These are phyloP conservation scores for cucumber (Cucumis sativus) DNA, from an alignment of 306 rosid species.

Conservation along the genomic window DNA sequence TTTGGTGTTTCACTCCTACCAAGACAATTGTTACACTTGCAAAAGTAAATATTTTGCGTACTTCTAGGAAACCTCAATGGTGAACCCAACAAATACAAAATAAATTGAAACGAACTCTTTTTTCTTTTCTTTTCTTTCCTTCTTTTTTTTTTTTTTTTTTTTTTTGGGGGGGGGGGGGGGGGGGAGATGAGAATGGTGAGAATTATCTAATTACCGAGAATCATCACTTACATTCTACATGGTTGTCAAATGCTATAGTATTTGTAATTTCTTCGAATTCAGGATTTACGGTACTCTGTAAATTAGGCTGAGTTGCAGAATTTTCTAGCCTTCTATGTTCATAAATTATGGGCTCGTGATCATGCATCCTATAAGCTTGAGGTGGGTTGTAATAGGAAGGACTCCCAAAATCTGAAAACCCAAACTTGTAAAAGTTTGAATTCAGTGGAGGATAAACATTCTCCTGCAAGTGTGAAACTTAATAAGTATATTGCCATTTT, in stretches of 20 bases:
- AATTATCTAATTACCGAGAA: neutral
- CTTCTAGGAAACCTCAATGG: neutral
- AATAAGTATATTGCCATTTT: neutral
- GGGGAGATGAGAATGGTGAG: neutral
- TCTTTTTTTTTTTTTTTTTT: too few relatives aligned
- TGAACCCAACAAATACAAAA: neutral
- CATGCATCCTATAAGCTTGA: constrained; percentile 50
- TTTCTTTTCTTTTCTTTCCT: too few relatives aligned
- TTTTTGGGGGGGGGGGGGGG: too few relatives aligned
- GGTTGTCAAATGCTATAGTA: constrained; percentile 32
- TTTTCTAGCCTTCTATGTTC: constrained; percentile 56
- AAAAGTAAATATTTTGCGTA: neutral
- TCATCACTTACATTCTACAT: constrained; percentile 65
- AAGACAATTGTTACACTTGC: too few relatives aligned
- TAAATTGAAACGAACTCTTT: neutral
- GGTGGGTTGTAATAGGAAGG: constrained; percentile 40
- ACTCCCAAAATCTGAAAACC: constrained; percentile 60
- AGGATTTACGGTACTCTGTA: constrained; percentile 32
- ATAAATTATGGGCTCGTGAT: constrained; percentile 37
- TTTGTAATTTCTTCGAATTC: constrained; percentile 43
- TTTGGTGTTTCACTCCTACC: neutral
- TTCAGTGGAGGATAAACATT: constrained; percentile 47
- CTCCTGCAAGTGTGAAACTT: constrained; percentile 44
- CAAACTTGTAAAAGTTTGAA: constrained; percentile 63
- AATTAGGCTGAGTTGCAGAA: constrained; percentile 30